Evolutionary conservation across 345 rosid species (phyloP).

Genomic region (Bruguiera sexangula): DNA sequence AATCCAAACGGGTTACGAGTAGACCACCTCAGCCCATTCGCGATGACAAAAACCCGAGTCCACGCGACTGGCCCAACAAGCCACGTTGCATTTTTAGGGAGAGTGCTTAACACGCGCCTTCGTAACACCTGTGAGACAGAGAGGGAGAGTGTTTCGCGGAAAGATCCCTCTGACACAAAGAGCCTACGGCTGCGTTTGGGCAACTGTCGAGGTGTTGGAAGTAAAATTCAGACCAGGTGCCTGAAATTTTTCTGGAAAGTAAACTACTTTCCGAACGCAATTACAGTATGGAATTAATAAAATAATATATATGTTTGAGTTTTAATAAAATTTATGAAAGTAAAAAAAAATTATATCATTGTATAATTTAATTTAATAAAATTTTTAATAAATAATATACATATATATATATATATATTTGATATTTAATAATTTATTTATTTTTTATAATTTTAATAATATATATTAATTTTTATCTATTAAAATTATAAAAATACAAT

Average conservation of each 20-base stretch:
- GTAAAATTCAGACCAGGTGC: constrained; percentile 23
- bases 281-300: no score
- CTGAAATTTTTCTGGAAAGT: background rate
- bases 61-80: background rate
- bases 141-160: constrained; percentile 11
- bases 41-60: background rate
- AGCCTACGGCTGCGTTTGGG: constrained; percentile 23
- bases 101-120: background rate
- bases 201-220: constrained; percentile 36
- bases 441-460: no score
- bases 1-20: background rate
- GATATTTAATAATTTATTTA: no score
- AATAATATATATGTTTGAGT: no score
- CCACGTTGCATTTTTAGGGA: background rate
- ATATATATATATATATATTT: no score
- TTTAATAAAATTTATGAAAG: no score
- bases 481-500: no score
- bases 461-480: no score
- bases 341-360: no score
- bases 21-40: background rate
- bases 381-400: no score
- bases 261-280: no score
- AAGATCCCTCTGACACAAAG: constrained; percentile 15
- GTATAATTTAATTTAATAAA: no score
- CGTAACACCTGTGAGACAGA: constrained; percentile 1